These are phyloP conservation scores for Zygosaccharomyces sapae DNA, from an alignment of 1,139 yeast species.

Conservation along the genomic window DNA sequence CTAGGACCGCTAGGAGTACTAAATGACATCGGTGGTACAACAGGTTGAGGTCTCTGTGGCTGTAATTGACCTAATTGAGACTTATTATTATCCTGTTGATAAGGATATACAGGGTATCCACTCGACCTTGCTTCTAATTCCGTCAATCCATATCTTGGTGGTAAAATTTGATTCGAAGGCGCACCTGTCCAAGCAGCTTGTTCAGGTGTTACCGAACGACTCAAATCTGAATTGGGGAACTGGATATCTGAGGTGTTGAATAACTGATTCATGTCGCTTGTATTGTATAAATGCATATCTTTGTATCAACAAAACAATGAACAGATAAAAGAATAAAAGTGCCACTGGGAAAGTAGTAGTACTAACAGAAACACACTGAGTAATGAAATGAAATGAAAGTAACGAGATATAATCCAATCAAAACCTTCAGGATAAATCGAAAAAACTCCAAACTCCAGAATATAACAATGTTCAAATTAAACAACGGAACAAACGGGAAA, in stretches of 20 bases:
- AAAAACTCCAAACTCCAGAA: neutral
- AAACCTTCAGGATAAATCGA: neutral
- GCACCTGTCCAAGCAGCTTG: neutral
- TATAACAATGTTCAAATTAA: neutral
- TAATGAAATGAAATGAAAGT: neutral
- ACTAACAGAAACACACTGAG: neutral
- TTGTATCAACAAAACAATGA: neutral
- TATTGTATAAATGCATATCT: conserved; percentile 14
- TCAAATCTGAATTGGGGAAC: conserved; percentile 4
- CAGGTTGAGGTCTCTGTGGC: conserved; percentile 7
- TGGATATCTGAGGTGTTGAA: conserved; percentile 11
- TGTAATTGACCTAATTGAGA: neutral
- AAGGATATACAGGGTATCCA: conserved; percentile 1
- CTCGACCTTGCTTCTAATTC: neutral
- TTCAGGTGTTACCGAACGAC: conserved; percentile 7
- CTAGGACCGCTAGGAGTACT: neutral
- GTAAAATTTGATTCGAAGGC: neutral
- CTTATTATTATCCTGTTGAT: neutral
- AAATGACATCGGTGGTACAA: neutral
- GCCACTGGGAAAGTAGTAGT: neutral
- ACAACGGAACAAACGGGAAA: neutral
- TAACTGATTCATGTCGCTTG: conserved; percentile 13
- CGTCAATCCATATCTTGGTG: neutral
- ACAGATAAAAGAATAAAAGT: neutral
- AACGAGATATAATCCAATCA: neutral